Conservation (phyloP, 2,329 filamentous ascomycete species). For the Calonectria montana region DNA sequence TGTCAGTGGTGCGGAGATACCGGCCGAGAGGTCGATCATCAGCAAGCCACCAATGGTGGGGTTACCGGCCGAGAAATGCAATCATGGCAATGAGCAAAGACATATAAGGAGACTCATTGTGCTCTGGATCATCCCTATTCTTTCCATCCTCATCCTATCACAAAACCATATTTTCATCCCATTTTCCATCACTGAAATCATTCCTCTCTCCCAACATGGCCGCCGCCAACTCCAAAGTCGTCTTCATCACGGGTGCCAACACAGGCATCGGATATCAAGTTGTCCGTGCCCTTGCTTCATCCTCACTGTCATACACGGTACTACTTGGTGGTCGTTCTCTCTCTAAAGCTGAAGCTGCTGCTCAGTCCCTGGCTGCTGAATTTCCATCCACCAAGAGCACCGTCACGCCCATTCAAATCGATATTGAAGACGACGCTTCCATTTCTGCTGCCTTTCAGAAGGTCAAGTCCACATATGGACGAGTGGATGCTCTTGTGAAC, state of each 20-base stretch:
- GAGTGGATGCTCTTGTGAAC: conserved; percentile 43
- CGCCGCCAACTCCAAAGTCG: background rate
- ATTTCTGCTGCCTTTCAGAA: conserved; percentile 28
- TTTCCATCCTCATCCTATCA: background rate
- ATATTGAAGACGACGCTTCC: conserved; percentile 31
- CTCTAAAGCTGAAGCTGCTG: conserved; percentile 37
- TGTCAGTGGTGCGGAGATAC: background rate
- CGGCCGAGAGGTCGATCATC: background rate
- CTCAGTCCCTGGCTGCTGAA: background rate
- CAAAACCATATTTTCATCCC: background rate
- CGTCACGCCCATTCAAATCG: conserved; percentile 27
- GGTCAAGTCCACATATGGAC: conserved; percentile 26
- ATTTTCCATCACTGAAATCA: background rate
- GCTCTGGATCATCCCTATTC: too few relatives aligned
- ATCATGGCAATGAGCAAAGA: background rate
- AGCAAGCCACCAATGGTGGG: background rate
- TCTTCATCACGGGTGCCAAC: conserved; percentile 36
- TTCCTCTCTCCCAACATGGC: background rate
- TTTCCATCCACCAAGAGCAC: background rate
- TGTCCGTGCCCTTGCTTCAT: conserved; percentile 36
- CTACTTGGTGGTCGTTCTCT: conserved; percentile 42
- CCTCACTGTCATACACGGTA: conserved; percentile 35
- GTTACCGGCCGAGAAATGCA: conserved; percentile 12
- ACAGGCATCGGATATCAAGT: conserved; percentile 43
- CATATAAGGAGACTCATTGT: background rate